Conservation (phyloP, 2,329 filamentous ascomycete genomes). For the Colletotrichum zoysiae region DNA sequence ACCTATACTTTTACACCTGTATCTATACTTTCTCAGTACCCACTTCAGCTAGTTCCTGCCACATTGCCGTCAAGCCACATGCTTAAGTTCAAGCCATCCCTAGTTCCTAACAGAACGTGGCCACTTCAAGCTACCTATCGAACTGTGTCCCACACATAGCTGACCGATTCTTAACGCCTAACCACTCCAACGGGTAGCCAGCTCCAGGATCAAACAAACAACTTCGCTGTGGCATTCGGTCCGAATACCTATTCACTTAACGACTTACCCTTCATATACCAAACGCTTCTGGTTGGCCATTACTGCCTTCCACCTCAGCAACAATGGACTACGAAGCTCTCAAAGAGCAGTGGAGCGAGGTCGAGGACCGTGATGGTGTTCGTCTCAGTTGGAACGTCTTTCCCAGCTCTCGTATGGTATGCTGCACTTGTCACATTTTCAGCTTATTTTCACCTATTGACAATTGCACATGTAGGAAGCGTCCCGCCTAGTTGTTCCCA, state of each 20-base stretch:
- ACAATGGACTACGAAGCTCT: slow-evolving; percentile 91
- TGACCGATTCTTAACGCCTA: neutral
- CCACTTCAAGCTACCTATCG: slow-evolving; percentile 15
- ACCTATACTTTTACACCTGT: too few relatives aligned
- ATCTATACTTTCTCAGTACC: too few relatives aligned
- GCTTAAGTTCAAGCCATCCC: neutral
- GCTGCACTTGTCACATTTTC: slow-evolving; percentile 47
- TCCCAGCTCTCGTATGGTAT: slow-evolving; percentile 95
- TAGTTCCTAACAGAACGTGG: slow-evolving; percentile 8
- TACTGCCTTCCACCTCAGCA: neutral
- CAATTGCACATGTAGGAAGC: slow-evolving; percentile 75
- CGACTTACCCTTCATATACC: too few relatives aligned
- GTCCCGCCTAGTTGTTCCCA: slow-evolving; percentile 92
- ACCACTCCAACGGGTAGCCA: neutral
- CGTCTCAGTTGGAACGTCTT: slow-evolving; percentile 99
- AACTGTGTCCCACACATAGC: neutral
- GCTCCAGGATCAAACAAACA: neutral
- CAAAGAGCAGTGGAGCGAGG: slow-evolving; percentile 96
- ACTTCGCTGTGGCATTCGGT: neutral
- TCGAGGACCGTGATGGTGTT: slow-evolving; percentile 96
- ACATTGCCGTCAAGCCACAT: neutral
- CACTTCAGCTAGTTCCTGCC: neutral
- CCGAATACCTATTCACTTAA: neutral
- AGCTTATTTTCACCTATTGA: neutral
- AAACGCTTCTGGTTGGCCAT: neutral